Conservation (phyloP, 148 eudicot species). For the Vaccinium myrtillus region DNA sequence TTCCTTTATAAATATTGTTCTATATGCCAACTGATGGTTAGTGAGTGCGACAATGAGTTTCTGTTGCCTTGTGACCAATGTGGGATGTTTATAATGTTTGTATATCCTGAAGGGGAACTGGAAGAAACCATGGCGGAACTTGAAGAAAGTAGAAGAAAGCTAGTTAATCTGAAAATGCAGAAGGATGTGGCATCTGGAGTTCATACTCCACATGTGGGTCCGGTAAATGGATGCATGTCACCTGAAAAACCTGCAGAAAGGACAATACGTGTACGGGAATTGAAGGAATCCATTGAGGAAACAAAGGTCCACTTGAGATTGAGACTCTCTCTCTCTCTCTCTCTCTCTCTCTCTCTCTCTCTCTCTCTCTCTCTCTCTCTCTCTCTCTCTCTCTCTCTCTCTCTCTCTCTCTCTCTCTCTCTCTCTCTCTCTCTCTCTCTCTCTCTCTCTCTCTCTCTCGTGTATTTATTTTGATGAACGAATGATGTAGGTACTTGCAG, state of each 20-base stretch:
- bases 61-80: not conserved
- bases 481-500: constrained; percentile 10
- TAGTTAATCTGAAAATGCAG: constrained; percentile 82
- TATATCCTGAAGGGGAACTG: constrained; percentile 60
- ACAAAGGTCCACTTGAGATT: constrained; percentile 52
- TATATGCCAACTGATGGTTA: not conserved
- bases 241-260: constrained; percentile 64
- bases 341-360: no score
- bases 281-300: constrained; percentile 83
- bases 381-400: not conserved
- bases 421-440: not conserved
- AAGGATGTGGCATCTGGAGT: constrained; percentile 61
- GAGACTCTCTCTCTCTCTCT: not conserved
- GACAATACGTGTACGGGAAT: constrained; percentile 56
- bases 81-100: constrained; percentile 2
- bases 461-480: constrained; percentile 6
- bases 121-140: constrained; percentile 82
- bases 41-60: not conserved
- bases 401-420: not conserved
- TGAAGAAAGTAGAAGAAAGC: constrained; percentile 94
- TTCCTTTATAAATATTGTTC: not conserved
- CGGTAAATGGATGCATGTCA: constrained; percentile 70
- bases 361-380: no score
- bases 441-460: no score
- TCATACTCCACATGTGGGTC: constrained; percentile 49